Evolutionary conservation across 495 filamentous ascomycete genomes (phyloP), one percentile per base, ranked within the genome.

Genomic region (Aspergillus baeticus): DNA sequence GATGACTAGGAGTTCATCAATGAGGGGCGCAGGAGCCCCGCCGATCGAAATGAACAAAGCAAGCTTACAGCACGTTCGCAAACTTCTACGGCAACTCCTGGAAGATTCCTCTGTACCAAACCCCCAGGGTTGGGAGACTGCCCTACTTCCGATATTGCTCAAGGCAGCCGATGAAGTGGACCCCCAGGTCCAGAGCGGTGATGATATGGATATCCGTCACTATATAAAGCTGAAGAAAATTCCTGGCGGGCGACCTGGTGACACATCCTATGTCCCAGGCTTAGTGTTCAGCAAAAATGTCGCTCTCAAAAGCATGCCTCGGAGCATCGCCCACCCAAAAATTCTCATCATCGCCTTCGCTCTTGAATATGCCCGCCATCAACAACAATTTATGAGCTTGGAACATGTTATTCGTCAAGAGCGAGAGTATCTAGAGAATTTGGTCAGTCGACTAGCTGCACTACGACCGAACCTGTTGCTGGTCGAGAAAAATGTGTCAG

Each of bases 181-280:
- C 61, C 95, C 95, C 5, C 86, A 97, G 69, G 87, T 96, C 20
- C 86, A 92, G 47, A 79, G 79, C 43, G 91, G 90, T 2, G 95
- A 99, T 64, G 89, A 93, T 63, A 96, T 98, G 73, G 93, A 99
- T 68, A 96, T 99, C 57, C 84, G 94, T n/a, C 93, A 98, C 63
- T 99, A 96, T 64, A 87, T 99, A 41, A 99, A 99, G 70, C 73
- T 99, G 18, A 99, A 99, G 64, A 95, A 95, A 66, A 92, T 97
- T 6, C 87, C 92, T 1, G 92, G 93, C 17, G 94, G 92, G 23
- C 83, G 81, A 48, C 94, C 94, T 37, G 84, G 88, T 15, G 95
- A 99, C 71, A 98, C 94, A 3, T 84, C 85, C 10, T 98, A 98
- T 68, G 87, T 99, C 23, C 95, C 94, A 29, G 95, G 95, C 0